Percentiles rank a stretch among this genome's conserved stretches.
These are phyloP conservation scores for Suillus discolor DNA, from an alignment of 768 basidiomycete genomes.

Conservation along the genomic window DNA sequence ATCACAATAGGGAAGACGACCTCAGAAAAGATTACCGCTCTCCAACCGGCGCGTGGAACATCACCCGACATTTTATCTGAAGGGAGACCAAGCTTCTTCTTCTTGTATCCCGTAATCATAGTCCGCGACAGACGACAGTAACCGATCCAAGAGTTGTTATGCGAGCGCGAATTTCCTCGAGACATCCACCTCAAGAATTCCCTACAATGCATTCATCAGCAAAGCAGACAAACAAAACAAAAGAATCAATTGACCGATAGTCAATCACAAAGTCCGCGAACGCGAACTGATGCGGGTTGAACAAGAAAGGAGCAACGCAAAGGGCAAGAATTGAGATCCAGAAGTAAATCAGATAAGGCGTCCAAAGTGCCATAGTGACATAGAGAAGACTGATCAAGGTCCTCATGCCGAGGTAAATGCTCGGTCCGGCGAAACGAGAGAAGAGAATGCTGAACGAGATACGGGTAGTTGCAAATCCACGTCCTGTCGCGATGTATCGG, in stretches of 20 bases:
- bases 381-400: conserved; percentile 92
- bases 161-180: conserved; percentile 94
- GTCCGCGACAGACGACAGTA: conserved; percentile 98
- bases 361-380: conserved; percentile 90
- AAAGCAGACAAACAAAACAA: neutral
- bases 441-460: conserved; percentile 95
- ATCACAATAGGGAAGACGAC: conserved; percentile 84
- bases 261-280: conserved; percentile 97
- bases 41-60: conserved; percentile 91
- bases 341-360: conserved; percentile 94
- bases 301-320: conserved; percentile 95
- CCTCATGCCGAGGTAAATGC: conserved; percentile 96
- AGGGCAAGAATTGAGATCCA: conserved; percentile 94
- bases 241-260: conserved; percentile 60
- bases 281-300: conserved; percentile 99
- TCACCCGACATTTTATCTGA: conserved; percentile 97
- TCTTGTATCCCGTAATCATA: conserved; percentile 99
- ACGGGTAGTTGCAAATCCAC: conserved; percentile 96
- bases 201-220: conserved; percentile 41
- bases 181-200: conserved; percentile 99
- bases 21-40: conserved; percentile 85
- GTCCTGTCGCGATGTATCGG: conserved; percentile 97
- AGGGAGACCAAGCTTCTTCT: conserved; percentile 94
- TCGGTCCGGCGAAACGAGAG: conserved; percentile 98
- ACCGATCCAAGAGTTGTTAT: conserved; percentile 98